A percentile compares a stretch with the other conserved stretches of the same genome.
Conservation (phyloP, 2,329 filamentous ascomycete species). For the Dendrostoma leiphaemia region DNA sequence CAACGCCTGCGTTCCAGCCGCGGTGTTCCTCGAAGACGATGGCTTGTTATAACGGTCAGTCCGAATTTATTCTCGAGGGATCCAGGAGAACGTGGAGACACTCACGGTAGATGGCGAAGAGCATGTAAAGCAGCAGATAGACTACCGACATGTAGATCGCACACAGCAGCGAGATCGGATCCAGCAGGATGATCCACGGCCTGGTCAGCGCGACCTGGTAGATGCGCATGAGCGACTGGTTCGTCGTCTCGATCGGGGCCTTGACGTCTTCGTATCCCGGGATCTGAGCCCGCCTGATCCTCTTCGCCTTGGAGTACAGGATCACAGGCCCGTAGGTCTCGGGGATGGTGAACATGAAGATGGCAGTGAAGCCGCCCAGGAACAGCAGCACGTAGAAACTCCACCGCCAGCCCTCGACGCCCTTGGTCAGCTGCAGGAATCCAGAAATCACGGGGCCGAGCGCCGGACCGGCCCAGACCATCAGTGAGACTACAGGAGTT, state of each 20-base stretch:
- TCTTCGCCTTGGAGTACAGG: constrained; percentile 50
- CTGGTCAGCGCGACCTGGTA: constrained; percentile 49
- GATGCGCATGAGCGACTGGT: constrained; percentile 39
- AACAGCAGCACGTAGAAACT: constrained; percentile 47
- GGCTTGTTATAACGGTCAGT: constrained; percentile 17
- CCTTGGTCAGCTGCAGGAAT: constrained; percentile 53
- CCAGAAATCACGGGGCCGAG: constrained; percentile 54
- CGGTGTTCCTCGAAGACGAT: constrained; percentile 52
- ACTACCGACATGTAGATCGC: constrained; percentile 53
- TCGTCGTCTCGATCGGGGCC: constrained; percentile 45
- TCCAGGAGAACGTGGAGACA: too few relatives aligned
- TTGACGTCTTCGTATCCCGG: constrained; percentile 51
- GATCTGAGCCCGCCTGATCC: constrained; percentile 47
- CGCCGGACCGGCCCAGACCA: constrained; percentile 53
- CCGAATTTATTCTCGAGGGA: too few relatives aligned
- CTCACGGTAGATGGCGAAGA: constrained; percentile 52
- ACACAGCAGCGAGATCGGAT: constrained; percentile 49
- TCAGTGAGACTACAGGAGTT: too few relatives aligned
- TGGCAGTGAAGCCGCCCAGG: constrained; percentile 35
- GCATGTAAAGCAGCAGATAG: constrained; percentile 54
- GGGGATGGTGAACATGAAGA: constrained; percentile 56
- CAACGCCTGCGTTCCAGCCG: constrained; percentile 53
- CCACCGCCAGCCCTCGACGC: constrained; percentile 46
- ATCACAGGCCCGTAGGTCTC: constrained; percentile 53
- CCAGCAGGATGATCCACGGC: constrained; percentile 53